Evolutionary conservation across 768 basidiomycete genomes (phyloP), one percentile per base, ranked within the genome.

Genomic region (Mycena vitilis): DNA sequence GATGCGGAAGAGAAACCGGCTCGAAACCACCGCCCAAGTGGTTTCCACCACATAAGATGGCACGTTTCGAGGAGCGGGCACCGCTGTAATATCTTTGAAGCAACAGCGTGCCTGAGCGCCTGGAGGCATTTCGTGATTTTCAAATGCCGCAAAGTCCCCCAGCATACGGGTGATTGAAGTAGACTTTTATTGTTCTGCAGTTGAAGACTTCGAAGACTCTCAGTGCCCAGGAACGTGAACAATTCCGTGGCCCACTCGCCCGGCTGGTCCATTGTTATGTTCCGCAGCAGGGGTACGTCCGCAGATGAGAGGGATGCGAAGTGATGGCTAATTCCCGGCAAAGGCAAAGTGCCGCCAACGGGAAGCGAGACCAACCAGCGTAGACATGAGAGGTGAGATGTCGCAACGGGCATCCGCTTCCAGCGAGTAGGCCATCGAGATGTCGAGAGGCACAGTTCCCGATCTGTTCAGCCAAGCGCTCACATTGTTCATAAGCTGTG

Each of bases 281-380:
- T 37, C 54, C 22, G 36, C 37, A 55, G 54, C 36, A 55, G 20
- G 38, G 54, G 54, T 3, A 55, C 54, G n/a, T 40, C 54, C 6
- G 38, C 5, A 5, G 30, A 13, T 8, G 54, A 38, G 37, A 55
- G 30, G 22, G 54, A 55, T 16, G n/a, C 52, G 52, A 53, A 23
- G 11, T 25, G 30, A 20, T 2, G 30, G 30, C 13, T 13, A 30
- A 36, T 36, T 13, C 15, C 20, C 52, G 52, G 13, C 15, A 53
- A 15, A 30, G 12, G 9, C 9, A 23, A 9, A 8, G 52, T 53
- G 30, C 11, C 52, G 30, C 52, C 52, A 53, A 16, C 52, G 52
- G 13, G 52, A 30, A 18, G 52, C 30, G 30, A 53, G 13, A 37
- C 34, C 4, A n/a, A 53, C 30, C 15, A 53, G 52, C 10, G 52